A percentile compares a stretch with the other conserved stretches of the same genome.
Evolutionary conservation across 2,329 filamentous ascomycete species (phyloP).

Genomic region (Exophiala mesophila): DNA sequence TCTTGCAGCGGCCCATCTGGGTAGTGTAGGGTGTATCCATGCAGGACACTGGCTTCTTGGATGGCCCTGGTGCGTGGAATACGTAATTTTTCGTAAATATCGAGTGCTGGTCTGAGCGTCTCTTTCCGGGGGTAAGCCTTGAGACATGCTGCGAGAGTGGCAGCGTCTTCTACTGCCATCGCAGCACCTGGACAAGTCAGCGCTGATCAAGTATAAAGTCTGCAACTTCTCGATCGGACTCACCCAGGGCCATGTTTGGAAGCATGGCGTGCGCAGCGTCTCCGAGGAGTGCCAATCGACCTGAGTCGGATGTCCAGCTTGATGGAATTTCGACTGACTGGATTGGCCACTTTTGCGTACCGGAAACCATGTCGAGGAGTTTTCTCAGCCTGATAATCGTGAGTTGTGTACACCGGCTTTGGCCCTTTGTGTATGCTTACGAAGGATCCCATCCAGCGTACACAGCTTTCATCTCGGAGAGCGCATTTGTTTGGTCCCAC

Average conservation of each 20-base stretch:
- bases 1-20: slow-evolving; percentile 7
- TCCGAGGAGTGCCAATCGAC: slow-evolving; percentile 34
- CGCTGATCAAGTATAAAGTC: neutral
- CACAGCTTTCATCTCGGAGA: neutral
- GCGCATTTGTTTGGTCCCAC: neutral
- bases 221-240: slow-evolving; percentile 18
- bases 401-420: too few species aligned
- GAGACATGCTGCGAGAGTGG: slow-evolving; percentile 27
- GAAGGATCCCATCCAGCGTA: slow-evolving; percentile 3
- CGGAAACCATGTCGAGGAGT: slow-evolving; percentile 1
- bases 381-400: too few species aligned
- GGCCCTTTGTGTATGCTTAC: too few species aligned
- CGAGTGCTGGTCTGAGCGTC: slow-evolving; percentile 31
- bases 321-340: neutral
- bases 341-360: slow-evolving; percentile 2
- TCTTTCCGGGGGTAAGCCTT: slow-evolving; percentile 33
- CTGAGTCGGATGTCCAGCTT: slow-evolving; percentile 27
- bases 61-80: slow-evolving; percentile 37
- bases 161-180: slow-evolving; percentile 6
- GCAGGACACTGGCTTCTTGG: slow-evolving; percentile 12
- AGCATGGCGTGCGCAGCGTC: slow-evolving; percentile 42
- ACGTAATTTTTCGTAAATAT: slow-evolving; percentile 36
- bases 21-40: slow-evolving; percentile 10
- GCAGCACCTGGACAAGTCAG: slow-evolving; percentile 1
- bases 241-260: slow-evolving; percentile 39